Conservation (phyloP, 73 alveolate species). For the Paramecium pentaurelia region DNA sequence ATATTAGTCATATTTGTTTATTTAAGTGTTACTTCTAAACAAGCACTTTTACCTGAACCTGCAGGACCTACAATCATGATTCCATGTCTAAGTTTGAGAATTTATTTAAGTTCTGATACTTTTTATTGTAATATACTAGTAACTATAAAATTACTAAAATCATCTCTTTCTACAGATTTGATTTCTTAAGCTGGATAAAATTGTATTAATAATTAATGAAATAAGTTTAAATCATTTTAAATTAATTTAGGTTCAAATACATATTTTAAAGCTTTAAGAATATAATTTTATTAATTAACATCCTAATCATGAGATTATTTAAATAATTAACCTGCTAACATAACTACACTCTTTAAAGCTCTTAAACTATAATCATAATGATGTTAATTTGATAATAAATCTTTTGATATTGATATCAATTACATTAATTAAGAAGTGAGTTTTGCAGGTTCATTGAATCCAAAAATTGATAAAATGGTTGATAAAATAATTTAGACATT, state of each 20-base stretch:
- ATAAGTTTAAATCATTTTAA: conserved; percentile 46
- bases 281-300: not conserved
- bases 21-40: conserved; percentile 68
- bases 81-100: conserved; percentile 68
- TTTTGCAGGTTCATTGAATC: conserved; percentile 57
- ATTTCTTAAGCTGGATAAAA: conserved; percentile 69
- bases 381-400: conserved; percentile 57
- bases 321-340: conserved; percentile 38
- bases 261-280: conserved; percentile 61
- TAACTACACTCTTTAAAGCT: conserved; percentile 61
- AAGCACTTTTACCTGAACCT: conserved; percentile 73
- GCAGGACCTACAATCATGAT: conserved; percentile 64
- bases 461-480: conserved; percentile 46
- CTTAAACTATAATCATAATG: conserved; percentile 73
- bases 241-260: conserved; percentile 59
- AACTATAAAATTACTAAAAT: not conserved
- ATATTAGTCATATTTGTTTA: conserved; percentile 67
- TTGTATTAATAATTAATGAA: not conserved
- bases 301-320: not conserved
- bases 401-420: conserved; percentile 22
- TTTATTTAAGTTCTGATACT: conserved; percentile 62
- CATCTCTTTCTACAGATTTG: conserved; percentile 61
- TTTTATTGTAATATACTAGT: not conserved
- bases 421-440: conserved; percentile 27
- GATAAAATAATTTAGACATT: conserved; percentile 57